Evolutionary conservation across 371 early-diverging fungal species (phyloP).

Genomic region (Saksenaea vasiformis): DNA sequence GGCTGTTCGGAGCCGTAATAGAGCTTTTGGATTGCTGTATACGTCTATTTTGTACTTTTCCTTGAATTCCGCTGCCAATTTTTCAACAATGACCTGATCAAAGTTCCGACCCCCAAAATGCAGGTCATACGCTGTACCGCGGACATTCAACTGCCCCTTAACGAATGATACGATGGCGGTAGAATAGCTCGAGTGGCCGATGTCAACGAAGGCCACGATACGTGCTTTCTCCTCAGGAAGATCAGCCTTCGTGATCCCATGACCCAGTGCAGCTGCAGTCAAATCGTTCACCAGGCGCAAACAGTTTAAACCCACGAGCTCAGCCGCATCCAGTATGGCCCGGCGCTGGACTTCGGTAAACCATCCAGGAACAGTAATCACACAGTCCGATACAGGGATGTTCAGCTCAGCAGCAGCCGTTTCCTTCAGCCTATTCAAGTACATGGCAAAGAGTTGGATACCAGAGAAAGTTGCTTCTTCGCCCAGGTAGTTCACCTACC

Average conservation of each 20-base stretch:
- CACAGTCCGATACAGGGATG: slow-evolving; percentile 87
- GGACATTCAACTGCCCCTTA: slow-evolving; percentile 94
- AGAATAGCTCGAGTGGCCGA: slow-evolving; percentile 92
- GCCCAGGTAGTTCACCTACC: slow-evolving; percentile 81
- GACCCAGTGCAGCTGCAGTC: slow-evolving; percentile 94
- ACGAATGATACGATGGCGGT: slow-evolving; percentile 89
- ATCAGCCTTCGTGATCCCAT: slow-evolving; percentile 97
- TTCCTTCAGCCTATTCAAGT: slow-evolving; percentile 88
- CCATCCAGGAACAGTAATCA: slow-evolving; percentile 95
- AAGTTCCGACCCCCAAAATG: slow-evolving; percentile 96
- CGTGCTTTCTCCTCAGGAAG: slow-evolving; percentile 94
- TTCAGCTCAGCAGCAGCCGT: slow-evolving; percentile 84
- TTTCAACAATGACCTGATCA: slow-evolving; percentile 86
- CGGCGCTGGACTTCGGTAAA: slow-evolving; percentile 94
- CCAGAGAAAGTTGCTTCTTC: slow-evolving; percentile 78
- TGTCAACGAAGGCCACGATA: slow-evolving; percentile 92
- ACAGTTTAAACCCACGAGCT: slow-evolving; percentile 90
- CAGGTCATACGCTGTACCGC: slow-evolving; percentile 87
- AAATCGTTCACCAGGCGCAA: slow-evolving; percentile 92
- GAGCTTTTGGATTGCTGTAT: slow-evolving; percentile 85
- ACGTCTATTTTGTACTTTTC: slow-evolving; percentile 96
- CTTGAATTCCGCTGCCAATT: slow-evolving; percentile 85
- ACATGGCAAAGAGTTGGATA: slow-evolving; percentile 94
- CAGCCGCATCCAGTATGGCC: slow-evolving; percentile 85
- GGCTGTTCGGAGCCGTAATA: slow-evolving; percentile 88